Conservation (phyloP, 2,329 filamentous ascomycete species). For the Penicillium janthinellum region DNA sequence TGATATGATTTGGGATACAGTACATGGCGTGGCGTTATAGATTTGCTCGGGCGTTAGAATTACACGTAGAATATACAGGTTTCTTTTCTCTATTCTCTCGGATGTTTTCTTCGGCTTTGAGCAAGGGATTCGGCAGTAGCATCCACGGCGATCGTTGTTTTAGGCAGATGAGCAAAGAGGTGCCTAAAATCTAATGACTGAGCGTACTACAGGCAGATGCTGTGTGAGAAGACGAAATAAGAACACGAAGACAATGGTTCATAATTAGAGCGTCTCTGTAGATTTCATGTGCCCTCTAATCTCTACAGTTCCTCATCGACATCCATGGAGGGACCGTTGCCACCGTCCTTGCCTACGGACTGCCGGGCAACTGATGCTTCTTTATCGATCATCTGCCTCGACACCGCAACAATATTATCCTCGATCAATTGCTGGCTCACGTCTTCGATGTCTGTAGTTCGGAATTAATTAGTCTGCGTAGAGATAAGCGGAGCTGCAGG, state of each 20-base stretch:
- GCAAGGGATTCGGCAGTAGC: too few relatives aligned
- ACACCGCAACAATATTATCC: slow-evolving; percentile 99
- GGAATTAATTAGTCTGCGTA: slow-evolving; percentile 23
- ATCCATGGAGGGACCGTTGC: slow-evolving; percentile 63
- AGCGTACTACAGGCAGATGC: background rate
- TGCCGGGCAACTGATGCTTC: slow-evolving; percentile 86
- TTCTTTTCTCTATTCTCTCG: background rate
- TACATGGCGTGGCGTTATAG: slow-evolving; percentile 20
- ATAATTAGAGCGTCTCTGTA: slow-evolving; percentile 24
- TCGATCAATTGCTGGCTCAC: slow-evolving; percentile 96
- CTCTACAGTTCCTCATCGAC: slow-evolving; percentile 62
- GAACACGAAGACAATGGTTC: slow-evolving; percentile 13
- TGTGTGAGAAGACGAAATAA: background rate
- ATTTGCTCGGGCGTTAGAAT: background rate
- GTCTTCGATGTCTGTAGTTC: slow-evolving; percentile 74
- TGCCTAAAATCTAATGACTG: background rate
- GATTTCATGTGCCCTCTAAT: slow-evolving; percentile 20
- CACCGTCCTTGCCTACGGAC: slow-evolving; percentile 46
- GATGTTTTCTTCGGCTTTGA: too few relatives aligned
- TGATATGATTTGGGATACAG: slow-evolving; percentile 11
- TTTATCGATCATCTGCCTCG: slow-evolving; percentile 98
- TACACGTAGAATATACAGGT: background rate
- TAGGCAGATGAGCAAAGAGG: background rate
- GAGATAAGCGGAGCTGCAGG: background rate
- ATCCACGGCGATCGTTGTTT: too few relatives aligned